Evolutionary conservation across 306 rosid species (phyloP).

Genomic region (Alnus glutinosa): DNA sequence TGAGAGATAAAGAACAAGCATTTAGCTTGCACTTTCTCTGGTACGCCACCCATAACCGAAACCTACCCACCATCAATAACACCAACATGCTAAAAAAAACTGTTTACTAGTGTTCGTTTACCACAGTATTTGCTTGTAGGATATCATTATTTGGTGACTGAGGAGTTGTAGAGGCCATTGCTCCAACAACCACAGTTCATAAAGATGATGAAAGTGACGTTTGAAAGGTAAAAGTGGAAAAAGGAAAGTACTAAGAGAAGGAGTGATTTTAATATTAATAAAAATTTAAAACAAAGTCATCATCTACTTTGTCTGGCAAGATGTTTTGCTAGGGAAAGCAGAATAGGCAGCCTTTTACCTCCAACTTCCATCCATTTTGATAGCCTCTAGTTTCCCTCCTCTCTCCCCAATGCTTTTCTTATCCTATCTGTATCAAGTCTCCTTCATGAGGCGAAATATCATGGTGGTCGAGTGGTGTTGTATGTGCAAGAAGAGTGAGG

Average conservation of each 20-base stretch:
- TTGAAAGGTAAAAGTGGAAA: not conserved
- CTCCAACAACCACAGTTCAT: not conserved
- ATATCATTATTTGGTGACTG: not conserved
- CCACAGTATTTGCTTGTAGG: not conserved
- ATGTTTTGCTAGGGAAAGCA: not conserved
- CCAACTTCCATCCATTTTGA: not conserved
- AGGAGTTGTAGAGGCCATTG: not conserved
- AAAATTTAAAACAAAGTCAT: not conserved
- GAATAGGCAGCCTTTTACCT: not conserved
- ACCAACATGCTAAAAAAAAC: not conserved
- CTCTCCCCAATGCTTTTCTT: not conserved
- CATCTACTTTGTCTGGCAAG: not conserved
- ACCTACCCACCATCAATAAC: not conserved
- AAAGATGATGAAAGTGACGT: not conserved
- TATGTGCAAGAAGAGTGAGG: too few relatives aligned
- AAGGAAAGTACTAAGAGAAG: not conserved
- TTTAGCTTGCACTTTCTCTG: constrained; percentile 4
- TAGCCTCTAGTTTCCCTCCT: not conserved
- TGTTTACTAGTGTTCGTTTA: not conserved
- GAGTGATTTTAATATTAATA: not conserved
- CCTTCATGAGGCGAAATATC: too few relatives aligned
- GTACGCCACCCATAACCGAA: not conserved
- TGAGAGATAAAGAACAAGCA: not conserved
- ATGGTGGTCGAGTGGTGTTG: too few relatives aligned
- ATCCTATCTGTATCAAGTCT: not conserved